phyloP scores from a whole-genome alignment of 163 green algal genomes.

The Chlorella variabilis region DNA sequence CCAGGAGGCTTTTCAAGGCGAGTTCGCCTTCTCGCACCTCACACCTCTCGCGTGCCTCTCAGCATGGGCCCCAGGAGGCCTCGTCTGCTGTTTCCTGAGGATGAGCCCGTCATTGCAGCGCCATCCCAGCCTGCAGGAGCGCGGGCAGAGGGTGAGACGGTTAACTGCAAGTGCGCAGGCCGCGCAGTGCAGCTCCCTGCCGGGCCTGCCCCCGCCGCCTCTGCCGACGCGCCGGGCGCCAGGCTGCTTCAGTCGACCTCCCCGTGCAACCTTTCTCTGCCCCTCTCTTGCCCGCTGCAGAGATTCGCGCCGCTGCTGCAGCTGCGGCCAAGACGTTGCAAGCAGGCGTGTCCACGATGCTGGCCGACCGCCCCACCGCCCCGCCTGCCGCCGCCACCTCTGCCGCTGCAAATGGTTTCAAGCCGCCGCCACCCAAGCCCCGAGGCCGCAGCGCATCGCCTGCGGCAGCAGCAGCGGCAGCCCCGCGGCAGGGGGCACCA shows the following conservation, averaged over 20 bases:
- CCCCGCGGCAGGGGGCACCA: too few species aligned
- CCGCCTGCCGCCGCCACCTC: background rate
- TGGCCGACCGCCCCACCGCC: background rate
- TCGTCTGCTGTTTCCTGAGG: constrained; percentile 2
- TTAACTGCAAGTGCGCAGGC: too few species aligned
- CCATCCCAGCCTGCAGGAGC: background rate
- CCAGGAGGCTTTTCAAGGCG: too few species aligned
- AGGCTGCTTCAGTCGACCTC: too few species aligned
- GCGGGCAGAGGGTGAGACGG: background rate
- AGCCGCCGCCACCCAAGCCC: constrained; percentile 6
- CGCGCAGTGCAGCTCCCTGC: too few species aligned
- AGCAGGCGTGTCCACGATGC: background rate
- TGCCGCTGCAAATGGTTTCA: background rate
- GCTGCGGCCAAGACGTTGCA: background rate
- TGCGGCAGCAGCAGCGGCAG: constrained; percentile 7
- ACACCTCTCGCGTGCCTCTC: too few species aligned
- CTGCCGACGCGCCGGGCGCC: too few species aligned
- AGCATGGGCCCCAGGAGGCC: constrained; percentile 13
- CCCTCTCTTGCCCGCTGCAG: background rate
- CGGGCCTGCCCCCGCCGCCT: too few species aligned
- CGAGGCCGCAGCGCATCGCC: constrained; percentile 33
- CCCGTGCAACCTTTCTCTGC: background rate
- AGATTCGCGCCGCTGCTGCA: constrained; percentile 6
- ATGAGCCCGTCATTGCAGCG: constrained; percentile 1
- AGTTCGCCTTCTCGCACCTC: too few species aligned